A percentile compares a stretch with the other conserved stretches of the same genome.
phyloP scores from a whole-genome alignment of 78 protist species.

The Chrysochromulina parva region DNA sequence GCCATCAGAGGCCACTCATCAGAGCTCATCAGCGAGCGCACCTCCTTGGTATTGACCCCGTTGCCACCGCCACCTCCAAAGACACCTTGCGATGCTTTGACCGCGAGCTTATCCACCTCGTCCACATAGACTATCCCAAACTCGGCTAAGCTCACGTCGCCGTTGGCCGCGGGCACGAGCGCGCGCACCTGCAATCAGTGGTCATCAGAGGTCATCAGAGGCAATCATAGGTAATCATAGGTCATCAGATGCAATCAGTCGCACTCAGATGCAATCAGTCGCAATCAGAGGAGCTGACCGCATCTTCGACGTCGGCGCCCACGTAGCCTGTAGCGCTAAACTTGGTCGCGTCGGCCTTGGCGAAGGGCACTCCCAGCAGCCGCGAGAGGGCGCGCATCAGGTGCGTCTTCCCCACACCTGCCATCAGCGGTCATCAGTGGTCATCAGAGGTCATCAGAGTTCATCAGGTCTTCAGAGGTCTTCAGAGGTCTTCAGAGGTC shows the following conservation, averaged over 20 bases:
- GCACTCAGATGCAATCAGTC: neutral
- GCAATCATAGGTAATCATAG: too few relatives aligned
- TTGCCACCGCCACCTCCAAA: neutral
- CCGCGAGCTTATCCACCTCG: conserved; percentile 12
- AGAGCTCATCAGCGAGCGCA: too few relatives aligned
- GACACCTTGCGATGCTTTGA: too few relatives aligned
- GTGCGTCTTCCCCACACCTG: neutral
- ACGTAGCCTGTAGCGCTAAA: conserved; percentile 8
- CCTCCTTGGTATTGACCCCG: neutral
- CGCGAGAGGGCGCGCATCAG: neutral
- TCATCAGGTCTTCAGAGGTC: too few relatives aligned
- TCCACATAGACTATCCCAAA: neutral
- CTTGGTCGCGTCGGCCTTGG: conserved; percentile 1
- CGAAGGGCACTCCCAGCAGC: conserved; percentile 12
- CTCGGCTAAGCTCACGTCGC: neutral
- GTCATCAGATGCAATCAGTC: too few relatives aligned
- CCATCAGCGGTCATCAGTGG: too few relatives aligned
- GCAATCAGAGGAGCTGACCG: neutral
- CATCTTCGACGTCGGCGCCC: neutral
- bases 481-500: too few relatives aligned
- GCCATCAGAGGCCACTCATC: too few relatives aligned
- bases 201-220: too few relatives aligned
- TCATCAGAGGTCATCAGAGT: too few relatives aligned
- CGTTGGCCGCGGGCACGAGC: too few relatives aligned
- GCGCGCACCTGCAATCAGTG: too few relatives aligned